phyloP scores from a whole-genome alignment of 2,329 filamentous ascomycete genomes.

The Diaporthe capsici region DNA sequence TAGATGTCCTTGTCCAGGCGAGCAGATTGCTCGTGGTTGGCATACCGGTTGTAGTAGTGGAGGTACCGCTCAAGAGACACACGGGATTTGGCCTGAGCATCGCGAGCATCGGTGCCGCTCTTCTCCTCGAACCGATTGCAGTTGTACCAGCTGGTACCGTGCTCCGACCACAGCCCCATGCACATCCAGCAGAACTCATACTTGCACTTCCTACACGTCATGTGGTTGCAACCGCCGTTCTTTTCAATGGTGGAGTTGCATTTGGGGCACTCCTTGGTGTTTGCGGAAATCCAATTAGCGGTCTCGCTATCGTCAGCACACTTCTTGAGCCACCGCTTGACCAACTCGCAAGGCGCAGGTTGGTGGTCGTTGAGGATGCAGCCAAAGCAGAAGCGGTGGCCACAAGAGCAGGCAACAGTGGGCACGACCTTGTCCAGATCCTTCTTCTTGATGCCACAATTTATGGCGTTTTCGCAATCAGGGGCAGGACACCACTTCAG shows the following conservation, averaged over 20 bases:
- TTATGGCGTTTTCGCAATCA: constrained; percentile 94
- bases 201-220: constrained; percentile 96
- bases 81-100: constrained; percentile 91
- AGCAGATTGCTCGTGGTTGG: constrained; percentile 98
- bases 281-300: constrained; percentile 99
- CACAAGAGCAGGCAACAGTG: constrained; percentile 88
- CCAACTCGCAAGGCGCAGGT: constrained; percentile 89
- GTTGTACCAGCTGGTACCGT: constrained; percentile 99
- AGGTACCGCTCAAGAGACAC: constrained; percentile 95
- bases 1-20: constrained; percentile 97
- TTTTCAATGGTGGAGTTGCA: constrained; percentile 99
- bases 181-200: constrained; percentile 99
- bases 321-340: constrained; percentile 97
- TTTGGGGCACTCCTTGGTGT: constrained; percentile 97
- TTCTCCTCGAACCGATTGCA: constrained; percentile 98
- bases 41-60: constrained; percentile 99
- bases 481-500: constrained; percentile 98
- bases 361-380: constrained; percentile 93
- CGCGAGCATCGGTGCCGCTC: constrained; percentile 89
- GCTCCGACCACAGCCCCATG: constrained; percentile 98
- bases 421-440: constrained; percentile 89
- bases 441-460: constrained; percentile 89
- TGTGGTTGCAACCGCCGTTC: constrained; percentile 98
- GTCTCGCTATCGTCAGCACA: constrained; percentile 99
- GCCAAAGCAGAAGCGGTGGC: constrained; percentile 94